Evolutionary conservation across 2,329 filamentous ascomycete species (phyloP), one percentile per base, ranked within the genome.

Genomic region (Ophiostoma triangulosporum): DNA sequence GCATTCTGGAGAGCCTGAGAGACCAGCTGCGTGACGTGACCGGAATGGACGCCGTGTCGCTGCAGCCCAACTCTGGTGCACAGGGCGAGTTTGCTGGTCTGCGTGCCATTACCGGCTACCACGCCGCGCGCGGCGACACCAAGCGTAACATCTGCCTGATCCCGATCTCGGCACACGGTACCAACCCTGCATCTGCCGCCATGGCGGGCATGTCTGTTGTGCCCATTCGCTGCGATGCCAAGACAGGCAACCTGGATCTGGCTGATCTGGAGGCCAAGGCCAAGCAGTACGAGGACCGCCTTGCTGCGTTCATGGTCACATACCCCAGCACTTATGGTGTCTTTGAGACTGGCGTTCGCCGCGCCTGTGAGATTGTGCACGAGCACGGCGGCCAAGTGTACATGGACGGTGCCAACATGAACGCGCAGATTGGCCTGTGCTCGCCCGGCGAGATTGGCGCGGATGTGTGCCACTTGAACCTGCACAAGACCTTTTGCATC

Each of bases 321-420:
- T 97, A 97, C 66, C 91, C 91, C 31, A 93, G 86, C 67, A 97
- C 91, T 0, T 97, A 86, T 61, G 91, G 91, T 65, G 88, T 97
- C 29, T 97, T 95, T 64, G 91, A 97, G 73, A 90, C 90, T 3
- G 78, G 83, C 59, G 80, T 95, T 66, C 93, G 89, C 72, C 80
- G 86, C 64, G 89, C 84, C 15, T 95, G 89, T 68, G 73, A 88
- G 53, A 73, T 94, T 29, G 88, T 97, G 17, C 91, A 97, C 70
- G 69, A 85, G 59, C 74, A 94, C 64, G 91, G 91, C 51, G 91
- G 91, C 9, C 88, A 94, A 65, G 91, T 97, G 15, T 97, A 96
- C 74, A 96, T 97, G 91, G 91, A 97, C 65, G 91, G 91, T 48
- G 91, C 91, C 60, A 97, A 97, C 73, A 93, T 96, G 88, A 97